Evolutionary conservation across 495 filamentous ascomycete species (phyloP), one percentile per base, ranked within the genome.

Genomic region (Trichoderma parareesei): DNA sequence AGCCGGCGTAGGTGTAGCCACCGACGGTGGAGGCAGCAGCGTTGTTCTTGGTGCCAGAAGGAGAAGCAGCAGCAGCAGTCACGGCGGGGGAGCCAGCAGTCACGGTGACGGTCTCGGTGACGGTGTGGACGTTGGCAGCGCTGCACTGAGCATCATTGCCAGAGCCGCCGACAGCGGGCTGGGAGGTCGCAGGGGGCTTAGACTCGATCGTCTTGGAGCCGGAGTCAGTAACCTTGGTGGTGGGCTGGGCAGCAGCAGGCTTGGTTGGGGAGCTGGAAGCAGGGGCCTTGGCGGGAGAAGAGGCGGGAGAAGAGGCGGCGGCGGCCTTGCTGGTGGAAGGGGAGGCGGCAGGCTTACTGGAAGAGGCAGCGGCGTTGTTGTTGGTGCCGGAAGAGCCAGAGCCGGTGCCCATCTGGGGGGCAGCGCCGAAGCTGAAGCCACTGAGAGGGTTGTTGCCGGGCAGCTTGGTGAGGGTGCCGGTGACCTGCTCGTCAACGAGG

Each of bases 381-480:
- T 71, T 71, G n/a, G 48, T 20, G 48, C 48, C 18, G 27, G 53
- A 35, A 16, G 53, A 57, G 11, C 27, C 27, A 38, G 49, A 20
- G 8, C 62, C 46, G 61, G 65, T 53, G 13, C 63, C 46, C 9
- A 70, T 69, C 14, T 41, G 55, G 10, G 67, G 64, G 62, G 65
- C 41, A 16, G 33, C 35, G 61, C 72, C 72, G 42, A 67, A 71
- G 53, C 67, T 67, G 74, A 75, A 82, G 53, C 78, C 78, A 38
- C 70, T 70, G 38, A 80, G 66, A 14, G 73, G 72, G 73, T 86
- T 86, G 76, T 84, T 85, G 16, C 87, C 85, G 11, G 87, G 85
- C 18, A 89, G 84, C 57, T 71, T 71, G 46, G 70, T 66, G 27
- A 82, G 64, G 43, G 69, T 69, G 43, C 70, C 70, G 37, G 65